Percentiles rank a stretch among this genome's conserved stretches.
These are phyloP conservation scores for Pseudogymnoascus sp. DNA, from an alignment of 2,329 filamentous ascomycete species.

Conservation along the genomic window DNA sequence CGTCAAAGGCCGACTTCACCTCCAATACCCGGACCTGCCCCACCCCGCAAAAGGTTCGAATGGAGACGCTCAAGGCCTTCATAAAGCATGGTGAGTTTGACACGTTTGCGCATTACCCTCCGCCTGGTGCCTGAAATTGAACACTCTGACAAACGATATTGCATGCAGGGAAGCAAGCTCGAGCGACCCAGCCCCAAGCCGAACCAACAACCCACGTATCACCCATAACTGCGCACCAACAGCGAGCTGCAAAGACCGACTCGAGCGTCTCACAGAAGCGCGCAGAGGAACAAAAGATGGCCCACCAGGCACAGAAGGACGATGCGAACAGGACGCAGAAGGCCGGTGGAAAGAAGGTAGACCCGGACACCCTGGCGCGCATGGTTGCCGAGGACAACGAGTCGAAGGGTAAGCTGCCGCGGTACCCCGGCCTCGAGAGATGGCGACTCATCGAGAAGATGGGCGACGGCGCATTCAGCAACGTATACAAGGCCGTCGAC, in stretches of 20 bases:
- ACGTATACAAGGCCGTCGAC: conserved; percentile 88
- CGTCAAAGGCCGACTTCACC: neutral
- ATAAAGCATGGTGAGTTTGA: conserved; percentile 9
- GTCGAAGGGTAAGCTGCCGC: conserved; percentile 74
- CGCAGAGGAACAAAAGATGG: conserved; percentile 43
- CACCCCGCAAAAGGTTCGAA: neutral
- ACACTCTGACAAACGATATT: neutral
- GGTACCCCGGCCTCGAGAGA: conserved; percentile 74
- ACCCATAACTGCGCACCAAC: conserved; percentile 54
- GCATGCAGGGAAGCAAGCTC: conserved; percentile 72
- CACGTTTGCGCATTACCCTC: neutral
- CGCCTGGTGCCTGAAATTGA: neutral
- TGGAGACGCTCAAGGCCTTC: conserved; percentile 10
- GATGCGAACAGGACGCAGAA: conserved; percentile 49
- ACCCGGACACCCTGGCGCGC: conserved; percentile 67
- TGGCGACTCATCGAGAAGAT: conserved; percentile 92
- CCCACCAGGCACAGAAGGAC: conserved; percentile 37
- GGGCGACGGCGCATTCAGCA: conserved; percentile 98
- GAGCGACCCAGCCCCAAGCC: conserved; percentile 53
- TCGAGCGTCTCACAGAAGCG: conserved; percentile 40
- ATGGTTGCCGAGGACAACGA: conserved; percentile 89
- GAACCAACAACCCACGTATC: conserved; percentile 39
- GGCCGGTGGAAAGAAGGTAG: conserved; percentile 33
- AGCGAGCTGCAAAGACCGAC: conserved; percentile 46
- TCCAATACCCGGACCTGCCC: neutral